Evolutionary conservation across 306 rosid species (phyloP).

Genomic region (Corylus avellana): DNA sequence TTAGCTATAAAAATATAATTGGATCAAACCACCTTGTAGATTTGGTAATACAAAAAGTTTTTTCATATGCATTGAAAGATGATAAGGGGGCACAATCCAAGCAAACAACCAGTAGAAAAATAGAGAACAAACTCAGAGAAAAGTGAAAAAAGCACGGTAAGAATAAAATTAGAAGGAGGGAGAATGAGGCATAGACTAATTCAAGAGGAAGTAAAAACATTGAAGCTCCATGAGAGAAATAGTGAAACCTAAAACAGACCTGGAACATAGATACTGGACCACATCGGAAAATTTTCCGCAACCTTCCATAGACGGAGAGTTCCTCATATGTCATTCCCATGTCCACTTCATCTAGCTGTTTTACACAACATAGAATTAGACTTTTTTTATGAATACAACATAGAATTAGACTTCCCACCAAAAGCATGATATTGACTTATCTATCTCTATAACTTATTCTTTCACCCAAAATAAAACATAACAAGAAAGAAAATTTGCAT

Average conservation of each 20-base stretch:
- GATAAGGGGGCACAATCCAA: background rate
- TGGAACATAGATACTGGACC: conserved; percentile 96
- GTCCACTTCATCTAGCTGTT: conserved; percentile 92
- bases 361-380: conserved; percentile 13
- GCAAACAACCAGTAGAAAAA: background rate
- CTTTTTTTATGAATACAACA: background rate
- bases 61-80: background rate
- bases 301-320: conserved; percentile 87
- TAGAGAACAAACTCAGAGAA: background rate
- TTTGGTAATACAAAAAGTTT: background rate
- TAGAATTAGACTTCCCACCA: background rate
- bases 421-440: conserved; percentile 25
- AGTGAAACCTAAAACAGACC: conserved; percentile 44
- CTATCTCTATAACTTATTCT: conserved; percentile 11
- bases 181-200: background rate
- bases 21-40: background rate
- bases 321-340: conserved; percentile 99
- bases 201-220: background rate
- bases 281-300: conserved; percentile 82
- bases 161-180: background rate
- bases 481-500: conserved; percentile 8
- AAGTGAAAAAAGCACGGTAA: background rate
- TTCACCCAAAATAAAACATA: conserved; percentile 4
- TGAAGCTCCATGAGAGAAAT: conserved; percentile 15
- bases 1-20: background rate